phyloP scores from a whole-genome alignment of 139 green algal genomes.

The Tetratostichococcus sp. region DNA sequence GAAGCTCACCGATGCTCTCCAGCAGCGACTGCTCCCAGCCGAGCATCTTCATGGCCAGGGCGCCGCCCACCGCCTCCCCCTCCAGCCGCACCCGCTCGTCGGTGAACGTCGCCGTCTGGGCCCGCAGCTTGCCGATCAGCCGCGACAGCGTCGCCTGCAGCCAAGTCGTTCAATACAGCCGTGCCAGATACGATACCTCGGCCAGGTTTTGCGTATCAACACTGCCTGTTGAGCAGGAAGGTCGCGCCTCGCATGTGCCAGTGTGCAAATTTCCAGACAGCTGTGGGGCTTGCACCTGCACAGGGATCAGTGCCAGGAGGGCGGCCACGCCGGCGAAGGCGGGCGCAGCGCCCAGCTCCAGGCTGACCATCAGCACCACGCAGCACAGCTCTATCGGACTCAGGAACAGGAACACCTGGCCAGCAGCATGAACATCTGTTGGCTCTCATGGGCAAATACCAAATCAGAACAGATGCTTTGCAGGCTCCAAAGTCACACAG shows the following conservation, averaged over 20 bases:
- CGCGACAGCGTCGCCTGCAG: constrained; percentile 49
- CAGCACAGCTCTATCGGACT: constrained; percentile 60
- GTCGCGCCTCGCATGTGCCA: too few species aligned
- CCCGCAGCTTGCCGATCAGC: constrained; percentile 46
- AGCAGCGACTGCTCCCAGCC: constrained; percentile 58
- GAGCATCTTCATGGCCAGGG: constrained; percentile 80
- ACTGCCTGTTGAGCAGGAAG: too few species aligned
- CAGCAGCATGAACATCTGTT: too few species aligned
- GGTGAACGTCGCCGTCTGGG: constrained; percentile 39
- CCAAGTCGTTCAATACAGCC: too few species aligned
- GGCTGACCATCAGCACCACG: constrained; percentile 65
- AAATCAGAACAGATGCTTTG: too few species aligned
- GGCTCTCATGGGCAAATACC: too few species aligned
- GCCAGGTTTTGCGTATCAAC: too few species aligned
- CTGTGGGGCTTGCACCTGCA: constrained; percentile 56
- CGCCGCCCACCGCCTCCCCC: constrained; percentile 45
- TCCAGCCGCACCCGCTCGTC: constrained; percentile 79
- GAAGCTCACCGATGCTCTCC: constrained; percentile 21
- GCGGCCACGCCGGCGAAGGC: constrained; percentile 57
- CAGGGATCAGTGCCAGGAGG: constrained; percentile 60
- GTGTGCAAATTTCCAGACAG: too few species aligned
- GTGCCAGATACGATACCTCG: too few species aligned
- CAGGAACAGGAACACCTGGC: constrained; percentile 22
- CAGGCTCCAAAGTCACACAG: too few species aligned
- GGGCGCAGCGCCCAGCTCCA: constrained; percentile 61